Evolutionary conservation across 108 stramenopile genomes (phyloP).

Genomic region (Cylindrotheca closterium): DNA sequence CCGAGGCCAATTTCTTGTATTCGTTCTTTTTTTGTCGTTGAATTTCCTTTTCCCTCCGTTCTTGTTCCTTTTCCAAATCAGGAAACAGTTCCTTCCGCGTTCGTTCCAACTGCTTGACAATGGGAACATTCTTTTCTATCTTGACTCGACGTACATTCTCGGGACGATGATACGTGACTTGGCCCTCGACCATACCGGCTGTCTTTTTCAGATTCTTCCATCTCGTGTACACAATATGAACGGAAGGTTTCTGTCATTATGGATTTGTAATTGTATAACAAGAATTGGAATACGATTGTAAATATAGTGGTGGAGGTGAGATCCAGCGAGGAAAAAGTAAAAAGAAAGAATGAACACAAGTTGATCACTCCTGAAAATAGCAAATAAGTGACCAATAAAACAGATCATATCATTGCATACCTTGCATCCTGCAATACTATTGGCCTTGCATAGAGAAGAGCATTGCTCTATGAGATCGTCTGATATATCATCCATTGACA

Average conservation of each 20-base stretch:
- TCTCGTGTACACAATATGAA: conserved; percentile 82
- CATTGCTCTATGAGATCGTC: conserved; percentile 73
- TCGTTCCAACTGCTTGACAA: conserved; percentile 76
- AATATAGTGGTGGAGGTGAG: not conserved
- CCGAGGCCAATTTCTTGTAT: conserved; percentile 49
- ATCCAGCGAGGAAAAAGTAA: not conserved
- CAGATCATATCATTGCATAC: too few relatives aligned
- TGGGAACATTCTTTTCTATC: conserved; percentile 74
- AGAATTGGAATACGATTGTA: too few relatives aligned
- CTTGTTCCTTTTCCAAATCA: conserved; percentile 64
- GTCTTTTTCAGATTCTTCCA: conserved; percentile 88
- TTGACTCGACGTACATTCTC: conserved; percentile 71
- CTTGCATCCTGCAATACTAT: conserved; percentile 83
- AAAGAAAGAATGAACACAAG: not conserved
- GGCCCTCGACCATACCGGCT: conserved; percentile 70
- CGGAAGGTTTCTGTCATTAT: conserved; percentile 35
- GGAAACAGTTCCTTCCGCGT: conserved; percentile 60
- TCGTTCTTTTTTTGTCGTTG: conserved; percentile 66
- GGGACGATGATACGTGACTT: conserved; percentile 81
- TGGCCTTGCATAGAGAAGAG: conserved; percentile 76
- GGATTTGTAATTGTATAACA: too few relatives aligned
- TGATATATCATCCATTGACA: conserved; percentile 85
- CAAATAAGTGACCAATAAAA: too few relatives aligned
- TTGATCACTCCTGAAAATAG: too few relatives aligned
- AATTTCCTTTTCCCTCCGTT: conserved; percentile 60